Percentiles rank a stretch among this genome's conserved stretches.
These are phyloP conservation scores for Cryptococcus wingfieldii DNA, from an alignment of 1,284 basidiomycete genomes.

Conservation along the genomic window DNA sequence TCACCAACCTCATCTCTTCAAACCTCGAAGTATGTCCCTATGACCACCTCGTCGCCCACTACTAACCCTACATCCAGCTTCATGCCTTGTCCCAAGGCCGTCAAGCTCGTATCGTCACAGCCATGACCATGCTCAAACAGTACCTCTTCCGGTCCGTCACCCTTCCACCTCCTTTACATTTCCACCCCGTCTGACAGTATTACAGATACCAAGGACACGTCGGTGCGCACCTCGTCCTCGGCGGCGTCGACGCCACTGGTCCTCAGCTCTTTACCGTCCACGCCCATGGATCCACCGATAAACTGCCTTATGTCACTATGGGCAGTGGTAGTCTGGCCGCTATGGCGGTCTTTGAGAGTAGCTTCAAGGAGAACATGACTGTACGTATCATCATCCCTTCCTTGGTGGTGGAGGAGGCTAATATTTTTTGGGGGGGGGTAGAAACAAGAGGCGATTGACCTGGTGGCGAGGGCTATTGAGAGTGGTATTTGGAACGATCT, in stretches of 20 bases:
- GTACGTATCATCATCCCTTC: constrained; percentile 50
- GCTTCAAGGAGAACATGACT: constrained; percentile 79
- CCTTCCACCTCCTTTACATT: neutral
- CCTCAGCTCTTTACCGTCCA: constrained; percentile 94
- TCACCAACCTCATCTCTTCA: constrained; percentile 84
- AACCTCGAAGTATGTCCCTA: constrained; percentile 66
- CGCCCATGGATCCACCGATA: constrained; percentile 97
- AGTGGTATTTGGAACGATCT: constrained; percentile 99
- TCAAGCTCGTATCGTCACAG: constrained; percentile 85
- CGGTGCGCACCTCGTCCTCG: constrained; percentile 94
- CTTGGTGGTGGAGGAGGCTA: neutral
- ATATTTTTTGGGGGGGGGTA: neutral
- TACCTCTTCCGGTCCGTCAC: constrained; percentile 65
- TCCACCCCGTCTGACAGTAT: neutral
- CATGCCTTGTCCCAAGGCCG: constrained; percentile 79
- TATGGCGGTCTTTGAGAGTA: constrained; percentile 94
- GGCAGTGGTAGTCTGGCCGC: constrained; percentile 93
- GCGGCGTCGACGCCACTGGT: constrained; percentile 88
- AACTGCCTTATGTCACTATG: constrained; percentile 98
- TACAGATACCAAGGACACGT: constrained; percentile 85
- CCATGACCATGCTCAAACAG: constrained; percentile 98
- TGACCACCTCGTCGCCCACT: neutral
- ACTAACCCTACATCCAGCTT: constrained; percentile 49
- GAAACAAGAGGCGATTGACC: constrained; percentile 73
- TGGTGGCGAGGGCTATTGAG: constrained; percentile 83